These are phyloP conservation scores for Acanthochlamys bracteata DNA, from an alignment of 106 monocot species.

Conservation along the genomic window DNA sequence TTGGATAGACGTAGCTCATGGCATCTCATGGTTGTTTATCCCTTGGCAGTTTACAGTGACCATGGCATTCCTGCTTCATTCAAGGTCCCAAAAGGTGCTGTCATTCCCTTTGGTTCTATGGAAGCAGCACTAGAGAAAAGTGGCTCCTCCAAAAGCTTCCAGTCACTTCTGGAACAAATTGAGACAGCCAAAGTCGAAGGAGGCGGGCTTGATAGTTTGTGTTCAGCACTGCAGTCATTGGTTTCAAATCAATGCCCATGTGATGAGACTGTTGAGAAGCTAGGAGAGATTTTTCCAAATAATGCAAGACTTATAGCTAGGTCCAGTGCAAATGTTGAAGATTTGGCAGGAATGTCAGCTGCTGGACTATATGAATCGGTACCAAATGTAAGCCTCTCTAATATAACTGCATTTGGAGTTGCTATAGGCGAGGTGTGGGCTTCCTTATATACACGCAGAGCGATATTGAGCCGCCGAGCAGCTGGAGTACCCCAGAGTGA, in stretches of 20 bases:
- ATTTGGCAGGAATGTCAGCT: conserved; percentile 93
- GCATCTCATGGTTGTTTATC: neutral
- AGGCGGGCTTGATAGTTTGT: conserved; percentile 44
- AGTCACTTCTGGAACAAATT: conserved; percentile 44
- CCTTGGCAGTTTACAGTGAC: conserved; percentile 59
- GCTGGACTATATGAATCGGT: conserved; percentile 88
- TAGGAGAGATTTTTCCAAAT: conserved; percentile 34
- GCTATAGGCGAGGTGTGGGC: conserved; percentile 79
- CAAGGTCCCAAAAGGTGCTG: conserved; percentile 56
- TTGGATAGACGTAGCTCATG: too few species aligned
- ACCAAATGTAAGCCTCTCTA: conserved; percentile 75
- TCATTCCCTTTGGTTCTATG: conserved; percentile 88
- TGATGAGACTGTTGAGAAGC: conserved; percentile 22
- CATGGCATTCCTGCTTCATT: conserved; percentile 81
- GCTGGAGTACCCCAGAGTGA: conserved; percentile 70
- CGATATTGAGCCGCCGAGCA: conserved; percentile 73
- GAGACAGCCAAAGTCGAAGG: conserved; percentile 49
- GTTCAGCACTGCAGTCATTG: conserved; percentile 61
- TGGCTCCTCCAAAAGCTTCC: conserved; percentile 44
- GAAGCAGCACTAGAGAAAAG: conserved; percentile 55
- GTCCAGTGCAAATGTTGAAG: conserved; percentile 95
- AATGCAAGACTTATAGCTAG: conserved; percentile 66
- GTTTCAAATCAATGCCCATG: conserved; percentile 35
- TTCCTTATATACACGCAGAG: conserved; percentile 81
- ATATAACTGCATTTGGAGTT: conserved; percentile 33